These are phyloP conservation scores for Mortierella polycephala DNA, from an alignment of 371 early-diverging fungal genomes.

Conservation along the genomic window DNA sequence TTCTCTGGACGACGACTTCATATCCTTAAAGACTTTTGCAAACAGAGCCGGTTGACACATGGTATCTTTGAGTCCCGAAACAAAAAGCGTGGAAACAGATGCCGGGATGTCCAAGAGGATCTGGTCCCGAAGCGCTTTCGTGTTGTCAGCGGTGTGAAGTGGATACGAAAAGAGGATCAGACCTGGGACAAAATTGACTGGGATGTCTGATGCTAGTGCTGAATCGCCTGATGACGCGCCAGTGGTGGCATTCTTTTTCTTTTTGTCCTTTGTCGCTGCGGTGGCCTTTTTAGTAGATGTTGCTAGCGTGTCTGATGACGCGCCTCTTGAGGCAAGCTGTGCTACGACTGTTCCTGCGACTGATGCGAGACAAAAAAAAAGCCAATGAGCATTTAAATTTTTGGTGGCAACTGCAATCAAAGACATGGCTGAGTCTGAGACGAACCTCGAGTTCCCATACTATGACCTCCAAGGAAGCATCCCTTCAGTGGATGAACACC, in stretches of 20 bases:
- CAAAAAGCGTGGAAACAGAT: slow-evolving; percentile 20
- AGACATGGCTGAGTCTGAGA: background rate
- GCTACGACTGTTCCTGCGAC: slow-evolving; percentile 43
- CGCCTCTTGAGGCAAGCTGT: slow-evolving; percentile 5
- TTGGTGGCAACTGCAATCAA: slow-evolving; percentile 38
- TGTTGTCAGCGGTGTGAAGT: slow-evolving; percentile 38
- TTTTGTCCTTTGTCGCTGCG: background rate
- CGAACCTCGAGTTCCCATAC: slow-evolving; percentile 51
- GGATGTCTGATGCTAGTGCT: slow-evolving; percentile 4
- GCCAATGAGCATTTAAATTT: background rate
- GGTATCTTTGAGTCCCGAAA: slow-evolving; percentile 47
- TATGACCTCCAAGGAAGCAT: slow-evolving; percentile 44
- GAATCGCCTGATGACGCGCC: background rate
- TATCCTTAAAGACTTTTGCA: slow-evolving; percentile 33
- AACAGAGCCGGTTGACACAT: slow-evolving; percentile 40
- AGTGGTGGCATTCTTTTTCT: slow-evolving; percentile 9
- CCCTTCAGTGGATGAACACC: slow-evolving; percentile 39
- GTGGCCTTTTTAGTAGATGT: slow-evolving; percentile 2
- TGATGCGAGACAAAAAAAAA: background rate
- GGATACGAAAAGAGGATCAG: slow-evolving; percentile 40
- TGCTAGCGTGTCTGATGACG: background rate
- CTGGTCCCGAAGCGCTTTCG: slow-evolving; percentile 40
- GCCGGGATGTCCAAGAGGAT: slow-evolving; percentile 37
- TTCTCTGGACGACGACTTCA: slow-evolving; percentile 33
- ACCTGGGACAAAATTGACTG: slow-evolving; percentile 25